A percentile compares a stretch with the other conserved stretches of the same genome.
Conservation (phyloP, 106 monocot genomes). For the Hemerocallis citrina region DNA sequence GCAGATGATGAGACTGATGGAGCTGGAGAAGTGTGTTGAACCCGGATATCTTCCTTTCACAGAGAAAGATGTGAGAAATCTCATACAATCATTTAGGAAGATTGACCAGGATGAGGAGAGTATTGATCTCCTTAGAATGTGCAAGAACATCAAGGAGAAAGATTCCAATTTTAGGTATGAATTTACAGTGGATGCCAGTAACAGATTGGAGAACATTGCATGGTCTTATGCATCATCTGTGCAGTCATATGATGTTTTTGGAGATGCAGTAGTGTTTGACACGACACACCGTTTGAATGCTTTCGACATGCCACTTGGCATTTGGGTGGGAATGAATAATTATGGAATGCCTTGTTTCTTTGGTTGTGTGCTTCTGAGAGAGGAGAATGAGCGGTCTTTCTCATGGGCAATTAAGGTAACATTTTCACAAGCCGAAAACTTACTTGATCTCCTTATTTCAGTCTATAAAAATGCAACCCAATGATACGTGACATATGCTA, state of each 20-base stretch:
- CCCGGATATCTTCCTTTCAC: constrained; percentile 76
- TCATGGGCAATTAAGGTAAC: constrained; percentile 84
- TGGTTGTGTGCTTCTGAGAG: constrained; percentile 65
- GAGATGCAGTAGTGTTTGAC: constrained; percentile 79
- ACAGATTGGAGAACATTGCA: constrained; percentile 67
- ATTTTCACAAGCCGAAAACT: not conserved
- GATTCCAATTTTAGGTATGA: constrained; percentile 70
- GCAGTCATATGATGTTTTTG: constrained; percentile 69
- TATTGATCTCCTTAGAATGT: constrained; percentile 65
- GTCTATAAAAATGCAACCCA: not conserved
- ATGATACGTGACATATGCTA: not conserved
- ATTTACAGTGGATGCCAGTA: constrained; percentile 41
- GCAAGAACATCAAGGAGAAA: constrained; percentile 59
- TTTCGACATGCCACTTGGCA: constrained; percentile 62
- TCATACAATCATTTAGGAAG: constrained; percentile 65
- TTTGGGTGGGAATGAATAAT: constrained; percentile 87
- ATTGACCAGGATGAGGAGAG: constrained; percentile 55
- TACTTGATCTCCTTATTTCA: not conserved
- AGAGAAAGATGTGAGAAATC: constrained; percentile 88
- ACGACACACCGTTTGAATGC: constrained; percentile 56
- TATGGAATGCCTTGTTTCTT: constrained; percentile 82
- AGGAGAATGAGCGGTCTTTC: constrained; percentile 55
- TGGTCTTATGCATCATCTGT: constrained; percentile 87
- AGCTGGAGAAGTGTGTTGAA: constrained; percentile 69
- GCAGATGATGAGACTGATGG: constrained; percentile 85